Evolutionary conservation across 1,139 yeast genomes (phyloP), one percentile per base, ranked within the genome.

Genomic region (Pichia sp.): DNA sequence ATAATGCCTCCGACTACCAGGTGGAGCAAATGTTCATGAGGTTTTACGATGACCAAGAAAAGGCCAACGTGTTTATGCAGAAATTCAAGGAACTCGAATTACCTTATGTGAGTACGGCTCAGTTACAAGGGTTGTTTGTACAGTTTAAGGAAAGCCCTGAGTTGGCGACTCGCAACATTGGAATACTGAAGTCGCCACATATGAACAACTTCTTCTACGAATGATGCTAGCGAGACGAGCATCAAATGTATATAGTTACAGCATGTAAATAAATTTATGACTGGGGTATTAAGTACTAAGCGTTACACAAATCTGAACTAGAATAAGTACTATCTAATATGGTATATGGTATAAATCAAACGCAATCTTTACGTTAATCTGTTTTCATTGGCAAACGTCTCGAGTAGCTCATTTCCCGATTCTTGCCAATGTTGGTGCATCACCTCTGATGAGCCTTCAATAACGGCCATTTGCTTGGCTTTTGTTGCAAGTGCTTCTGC

Each of bases 71-170:
- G 65, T 93, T 93, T 67, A 75, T 90, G 63, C 61, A 70, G 19
- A 78, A 73, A 57, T 82, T 81, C 53, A 67, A 70, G 34, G 74
- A 73, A 11, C 72, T 87, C 61, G 78, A 77, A 36, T 70, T 81
- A 57, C 80, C 83, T 2, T 67, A 70, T 54, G 83, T 93, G 34
- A 87, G 96, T 64, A 90, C 99, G 0, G 99, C 99, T 0, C 96
- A 89, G 67, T 75, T 93, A 58, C 99, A 93, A 70, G 99, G 99
- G 1, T 77, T 93, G 56, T 93, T 93, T 76, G 97, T 93, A 8
- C 90, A 89, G 74, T 89, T 90, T 72, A 93, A 93, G 70, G 80
- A 87, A 58, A 85, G 85, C 60, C 97, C 99, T 0, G 77, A 78
- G 46, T 80, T 80, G 13, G 96, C 98, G 1, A 74, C 92, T 45